A percentile compares a stretch with the other conserved stretches of the same genome.
Conservation (phyloP, 371 early-diverging fungal genomes). For the Chytridium lagenaria region DNA sequence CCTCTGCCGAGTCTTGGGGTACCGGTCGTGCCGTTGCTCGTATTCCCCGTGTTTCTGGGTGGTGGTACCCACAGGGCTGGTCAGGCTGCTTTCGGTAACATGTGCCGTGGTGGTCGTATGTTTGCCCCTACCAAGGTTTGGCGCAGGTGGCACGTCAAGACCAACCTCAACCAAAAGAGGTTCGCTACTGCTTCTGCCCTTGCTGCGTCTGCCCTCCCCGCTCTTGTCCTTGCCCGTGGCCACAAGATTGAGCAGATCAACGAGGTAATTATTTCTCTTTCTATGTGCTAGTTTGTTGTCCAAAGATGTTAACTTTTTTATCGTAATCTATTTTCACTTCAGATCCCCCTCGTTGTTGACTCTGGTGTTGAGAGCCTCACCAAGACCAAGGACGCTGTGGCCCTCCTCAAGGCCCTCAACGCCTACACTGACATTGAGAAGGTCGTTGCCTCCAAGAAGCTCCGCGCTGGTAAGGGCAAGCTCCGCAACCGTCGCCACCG, state of each 20-base stretch:
- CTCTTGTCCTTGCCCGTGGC: constrained; percentile 98
- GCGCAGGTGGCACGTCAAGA: constrained; percentile 99
- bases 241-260: constrained; percentile 95
- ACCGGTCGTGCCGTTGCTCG: constrained; percentile 97
- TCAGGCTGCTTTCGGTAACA: constrained; percentile 99
- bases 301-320: background rate
- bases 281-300: background rate
- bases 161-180: constrained; percentile 97
- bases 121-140: constrained; percentile 99
- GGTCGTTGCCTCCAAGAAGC: constrained; percentile 95
- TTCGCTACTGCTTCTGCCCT: constrained; percentile 98
- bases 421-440: constrained; percentile 97
- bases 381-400: constrained; percentile 98
- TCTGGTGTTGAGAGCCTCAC: constrained; percentile 81
- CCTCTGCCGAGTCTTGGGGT: constrained; percentile 99
- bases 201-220: constrained; percentile 97
- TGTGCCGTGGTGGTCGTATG: constrained; percentile 99
- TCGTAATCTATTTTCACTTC: background rate
- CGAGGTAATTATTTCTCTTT: constrained; percentile 65
- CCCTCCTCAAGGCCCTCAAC: constrained; percentile 90
- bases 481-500: constrained; percentile 99
- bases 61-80: constrained; percentile 99
- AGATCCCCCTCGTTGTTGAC: constrained; percentile 92
- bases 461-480: constrained; percentile 99
- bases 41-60: constrained; percentile 99